Base-by-base conservation (phyloP, 140 eudicot species). In the Ambrosia hybrid region DNA sequence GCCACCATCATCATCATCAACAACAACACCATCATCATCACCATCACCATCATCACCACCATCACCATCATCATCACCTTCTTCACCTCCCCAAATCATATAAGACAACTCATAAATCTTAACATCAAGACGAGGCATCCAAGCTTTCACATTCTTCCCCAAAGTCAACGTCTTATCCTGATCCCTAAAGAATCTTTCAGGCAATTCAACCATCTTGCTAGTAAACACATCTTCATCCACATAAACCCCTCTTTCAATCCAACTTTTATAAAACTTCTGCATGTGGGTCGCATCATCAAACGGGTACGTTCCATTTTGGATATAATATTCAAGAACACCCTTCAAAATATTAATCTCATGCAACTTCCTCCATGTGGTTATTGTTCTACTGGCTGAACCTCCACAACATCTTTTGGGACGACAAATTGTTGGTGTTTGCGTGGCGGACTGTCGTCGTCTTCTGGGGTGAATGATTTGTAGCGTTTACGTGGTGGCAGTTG, bases 321-420 rank as follows among this genome's bases (percentile, higher is more conserved):
- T 51, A 34, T 69, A 4, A 21, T 48, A 68, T 1, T 60, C 81
- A 58, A 76, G 15, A 34, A 76, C 37, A 13, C 15, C 14, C 2
- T 37, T 69, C 65, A 76, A 67, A 45, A 75, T 60, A 66, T 61
- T 36, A 30, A 73, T 61, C 76, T 72, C 76, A 5, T 68, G 61
- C 43, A 36, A 37, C 38, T 72, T 58, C 34, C 10, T 30, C 67
- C 57, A 13, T 11, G 67, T 0, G 57, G 13, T 21, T 34, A 51
- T 52, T 30, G 64, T 55, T 14, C 56, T 3, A 49, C 56, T n/a
- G n/a, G 76, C 57, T 8, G 55, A 38, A 26, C 9, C 48, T 4
- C 41, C 3, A 3, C 5, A 1, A 55, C 56, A 4, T 37, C 66
- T 56, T 71, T 57, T 3, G 56, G 56, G 57, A 43, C 0, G 3